phyloP scores from a whole-genome alignment of 768 basidiomycete species.

The Rhodotorula graminis region DNA sequence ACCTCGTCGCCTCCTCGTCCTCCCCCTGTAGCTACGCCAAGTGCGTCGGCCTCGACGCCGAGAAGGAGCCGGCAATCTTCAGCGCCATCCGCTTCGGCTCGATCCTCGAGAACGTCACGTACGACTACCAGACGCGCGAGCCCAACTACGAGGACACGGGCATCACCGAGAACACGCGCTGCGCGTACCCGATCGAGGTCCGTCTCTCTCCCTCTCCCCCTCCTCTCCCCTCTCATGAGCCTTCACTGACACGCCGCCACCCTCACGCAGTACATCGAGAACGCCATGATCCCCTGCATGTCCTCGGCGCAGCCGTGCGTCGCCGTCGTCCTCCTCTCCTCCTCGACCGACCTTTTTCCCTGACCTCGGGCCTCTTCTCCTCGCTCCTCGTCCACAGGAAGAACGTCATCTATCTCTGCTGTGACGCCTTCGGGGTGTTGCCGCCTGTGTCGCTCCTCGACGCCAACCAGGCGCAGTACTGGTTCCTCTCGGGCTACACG shows the following conservation, averaged over 20 bases:
- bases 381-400: slow-evolving; percentile 49
- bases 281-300: slow-evolving; percentile 87
- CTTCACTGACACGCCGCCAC: background rate
- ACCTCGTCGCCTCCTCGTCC: background rate
- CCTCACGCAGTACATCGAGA: slow-evolving; percentile 62
- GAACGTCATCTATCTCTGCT: slow-evolving; percentile 69
- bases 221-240: too few relatives aligned
- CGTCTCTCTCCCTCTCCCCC: background rate
- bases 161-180: slow-evolving; percentile 99
- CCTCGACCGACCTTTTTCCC: too few relatives aligned
- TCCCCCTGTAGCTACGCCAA: slow-evolving; percentile 66
- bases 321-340: too few relatives aligned
- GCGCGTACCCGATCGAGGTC: slow-evolving; percentile 91
- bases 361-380: too few relatives aligned
- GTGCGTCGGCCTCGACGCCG: slow-evolving; percentile 88
- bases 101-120: slow-evolving; percentile 98
- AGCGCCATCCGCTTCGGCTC: slow-evolving; percentile 90
- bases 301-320: slow-evolving; percentile 68
- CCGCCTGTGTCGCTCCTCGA: slow-evolving; percentile 90
- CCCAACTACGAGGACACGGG: slow-evolving; percentile 94
- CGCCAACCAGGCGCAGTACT: slow-evolving; percentile 88
- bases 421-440: slow-evolving; percentile 96
- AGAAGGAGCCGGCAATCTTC: slow-evolving; percentile 98
- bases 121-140: slow-evolving; percentile 70
- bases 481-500: slow-evolving; percentile 26